Conservation (phyloP, 139 green algal genomes). For the Desmodesmus armatus region DNA sequence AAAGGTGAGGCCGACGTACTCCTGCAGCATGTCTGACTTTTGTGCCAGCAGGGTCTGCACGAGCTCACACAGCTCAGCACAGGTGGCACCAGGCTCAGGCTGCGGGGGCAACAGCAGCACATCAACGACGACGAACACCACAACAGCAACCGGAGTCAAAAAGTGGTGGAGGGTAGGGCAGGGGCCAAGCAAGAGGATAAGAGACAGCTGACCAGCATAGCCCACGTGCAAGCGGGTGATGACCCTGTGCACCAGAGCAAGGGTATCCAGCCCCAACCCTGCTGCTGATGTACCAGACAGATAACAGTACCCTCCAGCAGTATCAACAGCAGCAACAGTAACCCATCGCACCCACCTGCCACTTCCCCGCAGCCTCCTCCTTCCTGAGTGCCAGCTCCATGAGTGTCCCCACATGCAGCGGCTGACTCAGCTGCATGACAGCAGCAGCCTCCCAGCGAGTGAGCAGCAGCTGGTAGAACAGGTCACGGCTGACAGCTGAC, state of each 20-base stretch:
- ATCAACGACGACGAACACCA: too few relatives aligned
- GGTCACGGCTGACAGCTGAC: constrained; percentile 70
- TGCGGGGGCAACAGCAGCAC: constrained; percentile 5
- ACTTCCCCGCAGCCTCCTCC: constrained; percentile 71
- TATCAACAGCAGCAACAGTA: neutral
- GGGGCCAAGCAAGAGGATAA: too few relatives aligned
- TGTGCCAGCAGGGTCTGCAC: constrained; percentile 65
- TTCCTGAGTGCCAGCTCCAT: constrained; percentile 73
- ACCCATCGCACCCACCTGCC: constrained; percentile 56
- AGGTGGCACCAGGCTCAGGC: constrained; percentile 54
- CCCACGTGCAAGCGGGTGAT: too few relatives aligned
- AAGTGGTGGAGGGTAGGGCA: too few relatives aligned
- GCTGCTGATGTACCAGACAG: too few relatives aligned
- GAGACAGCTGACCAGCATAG: too few relatives aligned
- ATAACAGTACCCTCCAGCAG: neutral
- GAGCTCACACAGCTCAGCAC: constrained; percentile 74
- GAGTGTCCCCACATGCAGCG: constrained; percentile 66
- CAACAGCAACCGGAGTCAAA: too few relatives aligned
- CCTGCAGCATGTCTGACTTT: constrained; percentile 76
- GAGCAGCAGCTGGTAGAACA: constrained; percentile 91
- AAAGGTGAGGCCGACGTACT: constrained; percentile 71
- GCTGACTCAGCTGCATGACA: constrained; percentile 62
- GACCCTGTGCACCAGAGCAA: too few relatives aligned
- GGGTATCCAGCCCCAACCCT: too few relatives aligned
- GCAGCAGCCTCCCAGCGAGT: constrained; percentile 56